These are phyloP conservation scores for Phlyctochytrium planicorne DNA, from an alignment of 192 early-diverging fungal species.

Conservation along the genomic window DNA sequence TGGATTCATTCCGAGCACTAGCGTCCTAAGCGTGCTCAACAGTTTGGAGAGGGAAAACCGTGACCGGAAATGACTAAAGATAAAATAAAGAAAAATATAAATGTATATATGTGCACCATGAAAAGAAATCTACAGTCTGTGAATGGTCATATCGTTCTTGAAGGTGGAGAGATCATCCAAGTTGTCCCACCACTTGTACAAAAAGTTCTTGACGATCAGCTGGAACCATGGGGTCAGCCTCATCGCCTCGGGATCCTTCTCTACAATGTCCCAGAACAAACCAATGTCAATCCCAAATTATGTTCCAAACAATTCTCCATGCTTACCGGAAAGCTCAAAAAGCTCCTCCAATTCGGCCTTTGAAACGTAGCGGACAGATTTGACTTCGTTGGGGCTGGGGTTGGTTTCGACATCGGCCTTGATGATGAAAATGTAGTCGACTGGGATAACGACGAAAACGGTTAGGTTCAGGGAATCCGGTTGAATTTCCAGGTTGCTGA, in stretches of 20 bases:
- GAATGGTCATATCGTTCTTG: slow-evolving; percentile 64
- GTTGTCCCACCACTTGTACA: slow-evolving; percentile 96
- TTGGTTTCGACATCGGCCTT: slow-evolving; percentile 72
- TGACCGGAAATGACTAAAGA: neutral
- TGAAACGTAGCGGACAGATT: slow-evolving; percentile 76
- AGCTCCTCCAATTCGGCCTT: slow-evolving; percentile 76
- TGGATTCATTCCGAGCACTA: slow-evolving; percentile 87
- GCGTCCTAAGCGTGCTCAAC: slow-evolving; percentile 44
- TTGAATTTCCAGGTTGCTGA: neutral
- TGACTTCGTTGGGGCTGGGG: slow-evolving; percentile 90
- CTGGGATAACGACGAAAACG: slow-evolving; percentile 34
- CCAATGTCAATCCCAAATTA: slow-evolving; percentile 9
- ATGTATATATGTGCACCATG: too few relatives aligned
- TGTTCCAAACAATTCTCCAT: too few relatives aligned
- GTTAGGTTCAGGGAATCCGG: neutral
- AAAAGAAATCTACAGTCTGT: neutral
- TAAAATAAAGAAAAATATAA: too few relatives aligned
- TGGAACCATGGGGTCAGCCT: slow-evolving; percentile 94
- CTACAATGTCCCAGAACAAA: neutral
- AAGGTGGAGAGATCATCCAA: slow-evolving; percentile 66
- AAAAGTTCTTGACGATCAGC: slow-evolving; percentile 85
- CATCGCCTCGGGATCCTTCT: slow-evolving; percentile 37
- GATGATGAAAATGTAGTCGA: slow-evolving; percentile 95
- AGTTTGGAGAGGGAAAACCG: slow-evolving; percentile 18
- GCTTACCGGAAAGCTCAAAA: slow-evolving; percentile 62